Evolutionary conservation across 106 monocot species (phyloP).

Genomic region (Allium fistulosum): DNA sequence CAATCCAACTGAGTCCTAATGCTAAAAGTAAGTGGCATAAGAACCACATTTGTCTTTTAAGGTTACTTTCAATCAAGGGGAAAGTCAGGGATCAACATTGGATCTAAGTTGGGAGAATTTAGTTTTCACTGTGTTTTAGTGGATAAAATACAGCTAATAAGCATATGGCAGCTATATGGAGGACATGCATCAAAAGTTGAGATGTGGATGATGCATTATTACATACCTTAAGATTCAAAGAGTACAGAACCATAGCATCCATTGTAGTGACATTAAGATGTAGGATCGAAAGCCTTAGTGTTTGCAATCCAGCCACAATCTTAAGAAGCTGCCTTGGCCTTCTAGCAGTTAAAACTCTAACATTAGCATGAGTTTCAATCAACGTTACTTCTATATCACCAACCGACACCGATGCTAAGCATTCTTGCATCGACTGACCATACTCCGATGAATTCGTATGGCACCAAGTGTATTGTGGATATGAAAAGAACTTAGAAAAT

Average conservation of each 20-base stretch:
- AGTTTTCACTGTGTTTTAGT: too few relatives aligned
- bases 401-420: constrained; percentile 13
- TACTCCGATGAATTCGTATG: constrained; percentile 38
- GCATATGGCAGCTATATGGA: too few relatives aligned
- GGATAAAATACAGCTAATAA: too few relatives aligned
- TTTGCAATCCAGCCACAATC: constrained; percentile 68
- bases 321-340: constrained; percentile 71
- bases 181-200: not conserved
- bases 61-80: too few relatives aligned
- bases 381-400: constrained; percentile 81
- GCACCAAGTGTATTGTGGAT: constrained; percentile 76
- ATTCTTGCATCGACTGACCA: constrained; percentile 10
- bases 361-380: constrained; percentile 68
- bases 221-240: constrained; percentile 79
- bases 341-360: constrained; percentile 48
- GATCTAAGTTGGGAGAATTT: too few relatives aligned
- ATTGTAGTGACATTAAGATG: constrained; percentile 81
- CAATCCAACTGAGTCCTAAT: too few relatives aligned
- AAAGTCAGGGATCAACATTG: too few relatives aligned
- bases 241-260: constrained; percentile 82
- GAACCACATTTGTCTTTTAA: too few relatives aligned
- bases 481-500: constrained; percentile 79
- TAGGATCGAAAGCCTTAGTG: constrained; percentile 52
- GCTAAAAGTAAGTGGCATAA: too few relatives aligned
- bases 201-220: not conserved